These are phyloP conservation scores for Leishmania turanica DNA, from an alignment of 208 protist genomes.

Conservation along the genomic window DNA sequence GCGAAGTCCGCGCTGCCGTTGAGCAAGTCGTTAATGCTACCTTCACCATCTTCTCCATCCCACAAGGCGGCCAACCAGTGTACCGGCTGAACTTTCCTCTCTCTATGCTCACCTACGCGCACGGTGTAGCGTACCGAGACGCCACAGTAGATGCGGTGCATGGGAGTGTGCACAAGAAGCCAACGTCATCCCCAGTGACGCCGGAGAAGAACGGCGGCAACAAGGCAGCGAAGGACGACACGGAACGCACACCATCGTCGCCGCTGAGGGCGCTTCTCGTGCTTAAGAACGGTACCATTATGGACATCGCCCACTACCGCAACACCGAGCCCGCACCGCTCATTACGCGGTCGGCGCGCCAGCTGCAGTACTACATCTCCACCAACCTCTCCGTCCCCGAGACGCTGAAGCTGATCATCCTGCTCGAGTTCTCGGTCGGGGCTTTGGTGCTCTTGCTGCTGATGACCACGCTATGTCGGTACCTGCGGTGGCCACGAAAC, in stretches of 20 bases:
- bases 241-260: background rate
- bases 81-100: slow-evolving; percentile 59
- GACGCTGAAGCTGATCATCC: slow-evolving; percentile 26
- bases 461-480: background rate
- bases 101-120: slow-evolving; percentile 48
- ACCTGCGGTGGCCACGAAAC: background rate
- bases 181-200: background rate
- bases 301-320: slow-evolving; percentile 29
- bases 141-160: slow-evolving; percentile 28
- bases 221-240: background rate
- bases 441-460: background rate
- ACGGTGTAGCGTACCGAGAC: slow-evolving; percentile 35
- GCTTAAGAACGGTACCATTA: slow-evolving; percentile 19
- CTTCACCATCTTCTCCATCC: slow-evolving; percentile 63
- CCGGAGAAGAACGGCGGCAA: background rate
- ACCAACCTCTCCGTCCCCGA: slow-evolving; percentile 28
- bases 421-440: background rate
- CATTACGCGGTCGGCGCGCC: slow-evolving; percentile 37
- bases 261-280: background rate
- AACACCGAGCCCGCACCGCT: slow-evolving; percentile 30
- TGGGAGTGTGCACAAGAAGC: background rate
- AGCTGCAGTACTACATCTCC: slow-evolving; percentile 35
- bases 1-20: slow-evolving; percentile 22
- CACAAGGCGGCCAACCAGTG: slow-evolving; percentile 40
- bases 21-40: slow-evolving; percentile 57